phyloP scores from a whole-genome alignment of 768 basidiomycete genomes.

The Suillus occidentalis region DNA sequence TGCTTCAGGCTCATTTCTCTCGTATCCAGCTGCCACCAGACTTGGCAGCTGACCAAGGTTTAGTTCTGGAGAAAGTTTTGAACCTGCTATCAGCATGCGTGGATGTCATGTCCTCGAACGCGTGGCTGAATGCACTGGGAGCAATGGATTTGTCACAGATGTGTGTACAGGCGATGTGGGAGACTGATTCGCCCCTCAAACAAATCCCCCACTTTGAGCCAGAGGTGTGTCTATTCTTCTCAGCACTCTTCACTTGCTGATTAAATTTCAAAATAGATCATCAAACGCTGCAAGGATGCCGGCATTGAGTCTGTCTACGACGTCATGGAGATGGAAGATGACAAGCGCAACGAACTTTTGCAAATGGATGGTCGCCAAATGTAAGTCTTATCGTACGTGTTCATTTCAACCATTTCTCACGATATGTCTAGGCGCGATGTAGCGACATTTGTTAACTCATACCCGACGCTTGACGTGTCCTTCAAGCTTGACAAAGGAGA shows the following conservation, averaged over 20 bases:
- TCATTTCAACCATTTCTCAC: not conserved
- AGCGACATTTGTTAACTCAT: slow-evolving; percentile 93
- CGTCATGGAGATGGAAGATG: slow-evolving; percentile 98
- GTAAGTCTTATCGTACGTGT: slow-evolving; percentile 44
- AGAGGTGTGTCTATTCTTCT: slow-evolving; percentile 51
- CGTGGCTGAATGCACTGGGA: slow-evolving; percentile 89
- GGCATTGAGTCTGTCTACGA: slow-evolving; percentile 92
- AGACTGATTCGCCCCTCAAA: slow-evolving; percentile 91
- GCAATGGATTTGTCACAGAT: slow-evolving; percentile 99
- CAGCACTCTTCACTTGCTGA: not conserved
- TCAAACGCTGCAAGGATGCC: slow-evolving; percentile 82
- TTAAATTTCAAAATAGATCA: slow-evolving; percentile 44
- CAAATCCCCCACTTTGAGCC: slow-evolving; percentile 96
- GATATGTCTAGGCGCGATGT: slow-evolving; percentile 74
- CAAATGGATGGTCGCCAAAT: slow-evolving; percentile 86
- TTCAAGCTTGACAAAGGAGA: slow-evolving; percentile 86
- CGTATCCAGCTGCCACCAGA: slow-evolving; percentile 91
- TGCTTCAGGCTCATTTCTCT: slow-evolving; percentile 96
- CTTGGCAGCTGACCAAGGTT: slow-evolving; percentile 85
- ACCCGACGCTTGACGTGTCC: slow-evolving; percentile 92
- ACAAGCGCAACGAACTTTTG: slow-evolving; percentile 75
- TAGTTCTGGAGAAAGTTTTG: slow-evolving; percentile 88
- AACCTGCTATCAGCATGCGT: slow-evolving; percentile 93
- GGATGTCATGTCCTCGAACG: slow-evolving; percentile 97
- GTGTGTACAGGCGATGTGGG: slow-evolving; percentile 99